Evolutionary conservation across 176 grass and related monocot genomes (phyloP), one percentile per base, ranked within the genome.

Genomic region (Echinochloa phyllopogon): DNA sequence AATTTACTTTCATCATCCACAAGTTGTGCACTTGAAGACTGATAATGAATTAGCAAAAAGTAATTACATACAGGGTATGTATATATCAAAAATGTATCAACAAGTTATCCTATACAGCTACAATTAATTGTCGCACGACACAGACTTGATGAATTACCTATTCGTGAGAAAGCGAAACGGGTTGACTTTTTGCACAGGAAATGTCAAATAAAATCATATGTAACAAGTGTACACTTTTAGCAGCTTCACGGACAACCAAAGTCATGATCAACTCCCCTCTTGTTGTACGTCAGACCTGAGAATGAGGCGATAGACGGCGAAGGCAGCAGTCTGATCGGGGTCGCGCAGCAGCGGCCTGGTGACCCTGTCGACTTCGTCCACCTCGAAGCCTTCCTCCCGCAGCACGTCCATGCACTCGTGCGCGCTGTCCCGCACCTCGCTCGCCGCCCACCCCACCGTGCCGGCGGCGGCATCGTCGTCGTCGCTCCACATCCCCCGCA

Each of bases 391-490:
- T 4, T 89, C 41, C 15, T 79, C 74, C 29, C 82, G 11, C 36
- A 93, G 85, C 77, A 84, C 86, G 53, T 83, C 82, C 67, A 93
- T 13, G 79, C 94, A 89, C 0, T 89, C 83, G 17, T 43, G 55
- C 68, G 84, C 77, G 45, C 81, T 87, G 38, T 77, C 81, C 14
- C 91, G 82, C 78, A 70, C 68, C 81, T 96, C 91, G 87, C 52
- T 89, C 29, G 81, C 81, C 37, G 89, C 94, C 74, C 87, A 91
- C 13, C 70, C 89, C 44, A 72, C 83, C 53, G 86, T 91, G 70
- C 24, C 67, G 9, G 4, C 39, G 10, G 50, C 55, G 3, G 5
- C 25, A 4, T 51, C 53, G 1, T 24, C 53, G 1, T 24, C 36
- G 27, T 69, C n/a, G 7, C 77, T 14, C 94, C 88, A 91, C 52